A percentile compares a stretch with the other conserved stretches of the same genome.
These are phyloP conservation scores for Phyllosticta citriasiana DNA, from an alignment of 2,329 filamentous ascomycete genomes.

Conservation along the genomic window DNA sequence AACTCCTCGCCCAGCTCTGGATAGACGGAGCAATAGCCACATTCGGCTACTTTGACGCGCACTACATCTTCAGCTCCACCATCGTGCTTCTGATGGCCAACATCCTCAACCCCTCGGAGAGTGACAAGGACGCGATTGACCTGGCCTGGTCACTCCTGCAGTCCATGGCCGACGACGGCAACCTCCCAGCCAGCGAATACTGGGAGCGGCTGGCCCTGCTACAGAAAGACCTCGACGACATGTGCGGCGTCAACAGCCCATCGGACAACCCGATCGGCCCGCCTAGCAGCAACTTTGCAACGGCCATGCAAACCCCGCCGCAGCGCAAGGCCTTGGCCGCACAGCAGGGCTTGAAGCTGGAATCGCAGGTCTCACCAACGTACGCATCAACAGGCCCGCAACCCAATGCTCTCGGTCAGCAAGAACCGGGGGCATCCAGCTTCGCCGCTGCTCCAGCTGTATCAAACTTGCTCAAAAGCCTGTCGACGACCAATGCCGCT, in stretches of 20 bases:
- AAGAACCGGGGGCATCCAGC: background rate
- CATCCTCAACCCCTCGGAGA: conserved; percentile 16
- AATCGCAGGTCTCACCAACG: background rate
- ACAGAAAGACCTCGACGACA: conserved; percentile 10
- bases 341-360: background rate
- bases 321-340: background rate
- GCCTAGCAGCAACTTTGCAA: background rate
- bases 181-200: conserved; percentile 20
- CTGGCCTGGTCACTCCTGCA: conserved; percentile 16
- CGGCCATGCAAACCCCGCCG: background rate
- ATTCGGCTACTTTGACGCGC: conserved; percentile 21
- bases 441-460: background rate
- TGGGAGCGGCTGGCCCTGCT: conserved; percentile 17
- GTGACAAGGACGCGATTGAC: conserved; percentile 16
- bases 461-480: background rate
- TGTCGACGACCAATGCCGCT: background rate
- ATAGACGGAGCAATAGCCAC: conserved; percentile 18
- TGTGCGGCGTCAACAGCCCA: conserved; percentile 1
- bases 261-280: background rate
- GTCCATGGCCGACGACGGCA: conserved; percentile 31
- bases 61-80: conserved; percentile 19
- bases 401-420: background rate
- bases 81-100: conserved; percentile 18
- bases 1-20: conserved; percentile 18
- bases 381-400: background rate